A percentile compares a stretch with the other conserved stretches of the same genome.
phyloP scores from a whole-genome alignment of 2,329 filamentous ascomycete species.

The Fusarium sarcochroum region DNA sequence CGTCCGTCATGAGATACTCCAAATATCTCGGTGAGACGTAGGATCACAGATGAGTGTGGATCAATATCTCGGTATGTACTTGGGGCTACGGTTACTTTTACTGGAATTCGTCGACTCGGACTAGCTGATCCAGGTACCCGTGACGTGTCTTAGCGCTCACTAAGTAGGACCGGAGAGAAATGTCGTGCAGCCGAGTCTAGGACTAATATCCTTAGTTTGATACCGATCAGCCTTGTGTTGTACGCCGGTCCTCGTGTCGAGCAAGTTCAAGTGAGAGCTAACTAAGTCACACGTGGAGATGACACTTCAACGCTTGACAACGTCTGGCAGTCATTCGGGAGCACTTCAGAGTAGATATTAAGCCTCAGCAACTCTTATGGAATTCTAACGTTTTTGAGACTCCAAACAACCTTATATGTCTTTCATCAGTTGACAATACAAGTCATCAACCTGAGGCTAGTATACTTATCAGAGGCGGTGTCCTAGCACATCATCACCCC shows the following conservation, averaged over 20 bases:
- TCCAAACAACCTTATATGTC: neutral
- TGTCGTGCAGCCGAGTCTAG: conserved; percentile 38
- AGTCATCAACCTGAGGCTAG: conserved; percentile 3
- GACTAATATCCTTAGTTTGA: conserved; percentile 29
- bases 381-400: neutral
- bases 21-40: neutral
- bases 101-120: conserved; percentile 2
- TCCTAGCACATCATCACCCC: conserved; percentile 26
- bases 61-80: conserved; percentile 3
- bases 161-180: conserved; percentile 26
- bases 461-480: conserved; percentile 2
- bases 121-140: conserved; percentile 28
- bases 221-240: conserved; percentile 29
- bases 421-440: neutral
- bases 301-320: conserved; percentile 1
- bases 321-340: neutral
- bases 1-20: conserved; percentile 13
- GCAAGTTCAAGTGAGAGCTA: neutral
- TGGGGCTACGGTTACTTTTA: neutral
- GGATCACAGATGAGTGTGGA: conserved; percentile 7
- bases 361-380: neutral
- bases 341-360: neutral
- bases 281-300: conserved; percentile 1
- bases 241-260: conserved; percentile 1
- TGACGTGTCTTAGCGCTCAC: conserved; percentile 18